phyloP scores from a whole-genome alignment of 306 rosid genomes.

The Clitoria ternatea region DNA sequence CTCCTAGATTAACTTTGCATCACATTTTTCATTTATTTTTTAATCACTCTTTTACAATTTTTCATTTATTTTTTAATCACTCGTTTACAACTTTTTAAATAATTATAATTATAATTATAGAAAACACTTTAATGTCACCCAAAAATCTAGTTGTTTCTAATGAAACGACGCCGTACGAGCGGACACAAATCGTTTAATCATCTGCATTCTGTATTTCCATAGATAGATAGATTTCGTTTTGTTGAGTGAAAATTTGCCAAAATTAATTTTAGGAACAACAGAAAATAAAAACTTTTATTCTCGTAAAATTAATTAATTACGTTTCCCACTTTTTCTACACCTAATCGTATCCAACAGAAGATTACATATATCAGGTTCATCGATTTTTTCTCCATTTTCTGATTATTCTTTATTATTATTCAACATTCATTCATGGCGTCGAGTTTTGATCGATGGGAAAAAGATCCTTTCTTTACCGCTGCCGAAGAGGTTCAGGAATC shows the following conservation, averaged over 20 bases:
- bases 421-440: slow-evolving; percentile 53
- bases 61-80: not conserved
- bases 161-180: slow-evolving; percentile 32
- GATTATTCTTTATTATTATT: not conserved
- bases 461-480: slow-evolving; percentile 90
- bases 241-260: not conserved
- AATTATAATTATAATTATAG: too few species aligned
- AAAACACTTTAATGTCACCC: too few species aligned
- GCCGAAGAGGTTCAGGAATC: slow-evolving; percentile 99
- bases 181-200: not conserved
- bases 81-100: too few species aligned
- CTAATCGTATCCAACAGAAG: not conserved
- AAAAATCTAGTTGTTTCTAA: not conserved
- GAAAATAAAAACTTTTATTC: not conserved
- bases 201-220: not conserved
- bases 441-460: slow-evolving; percentile 92
- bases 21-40: too few species aligned
- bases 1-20: too few species aligned
- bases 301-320: not conserved
- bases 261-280: not conserved
- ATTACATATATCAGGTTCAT: not conserved
- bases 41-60: too few species aligned
- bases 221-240: not conserved
- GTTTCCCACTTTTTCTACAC: not conserved
- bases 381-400: not conserved